Evolutionary conservation across 768 basidiomycete genomes (phyloP), one percentile per base, ranked within the genome.

Genomic region (Suillus americanus): DNA sequence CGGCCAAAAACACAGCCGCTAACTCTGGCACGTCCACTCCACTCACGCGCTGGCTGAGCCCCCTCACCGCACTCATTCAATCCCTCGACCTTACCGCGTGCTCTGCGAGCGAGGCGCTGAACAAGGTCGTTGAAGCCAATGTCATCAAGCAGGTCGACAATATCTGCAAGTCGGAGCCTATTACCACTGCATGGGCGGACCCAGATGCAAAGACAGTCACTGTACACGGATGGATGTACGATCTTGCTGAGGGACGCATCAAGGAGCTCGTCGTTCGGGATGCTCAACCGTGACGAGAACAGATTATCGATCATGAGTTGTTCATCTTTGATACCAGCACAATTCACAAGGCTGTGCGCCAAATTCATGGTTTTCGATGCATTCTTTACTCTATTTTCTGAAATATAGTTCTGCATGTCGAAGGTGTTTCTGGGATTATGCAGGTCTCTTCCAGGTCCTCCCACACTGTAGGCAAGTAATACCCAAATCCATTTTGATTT

Each of bases 181-280:
- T 89, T 40, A 68, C 67, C 50, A 71, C 81, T 64, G 85, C 84
- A 0, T 87, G 86, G 78, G 67, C 67, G 0, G 30, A 62, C 18
- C 54, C 62, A 45, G 64, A 60, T 0, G 69, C 71, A 0, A 78
- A 82, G 70, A 74, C 81, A 8, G 74, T 89, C n/a, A 80, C 74
- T 73, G 83, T 92, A 5, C 89, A 92, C 66, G 90, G 90, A 18
- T 92, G 88, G 89, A 83, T 92, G 43, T 92, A 90, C 71, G 85
- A 90, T 35, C 68, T 92, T 56, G 82, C 77, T 37, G 81, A 77
- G 16, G 91, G 91, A 1, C 77, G 78, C 61, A 74, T 92, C 73
- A 80, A 76, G 69, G 90, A 93, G 67, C 74, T 93, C 18, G 28
- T 59, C 18, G 18, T 43, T 20, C 40, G 57, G 5, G 57, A 59